Percentiles rank a stretch among this genome's conserved stretches.
These are phyloP conservation scores for Fusarium pilosicola DNA, from an alignment of 2,329 filamentous ascomycete species.

Conservation along the genomic window DNA sequence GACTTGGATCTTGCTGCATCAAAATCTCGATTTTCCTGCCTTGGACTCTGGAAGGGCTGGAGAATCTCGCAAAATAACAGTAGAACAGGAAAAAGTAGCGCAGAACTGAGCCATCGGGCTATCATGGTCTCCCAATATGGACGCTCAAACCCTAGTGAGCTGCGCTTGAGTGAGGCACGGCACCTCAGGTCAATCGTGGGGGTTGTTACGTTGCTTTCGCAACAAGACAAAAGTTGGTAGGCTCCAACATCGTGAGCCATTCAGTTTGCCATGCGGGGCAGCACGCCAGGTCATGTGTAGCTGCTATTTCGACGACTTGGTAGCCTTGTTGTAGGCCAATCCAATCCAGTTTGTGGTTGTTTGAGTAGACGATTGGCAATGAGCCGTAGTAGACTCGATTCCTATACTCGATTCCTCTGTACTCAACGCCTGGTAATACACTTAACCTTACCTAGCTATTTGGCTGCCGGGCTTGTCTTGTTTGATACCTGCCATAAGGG, in stretches of 20 bases:
- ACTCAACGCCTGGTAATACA: neutral
- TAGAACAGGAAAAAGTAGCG: slow-evolving; percentile 1
- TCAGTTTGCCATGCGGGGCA: slow-evolving; percentile 37
- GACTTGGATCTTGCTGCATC: slow-evolving; percentile 37
- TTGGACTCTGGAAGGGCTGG: slow-evolving; percentile 9
- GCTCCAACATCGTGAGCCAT: slow-evolving; percentile 14
- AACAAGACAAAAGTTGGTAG: neutral
- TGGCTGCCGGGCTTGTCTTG: neutral
- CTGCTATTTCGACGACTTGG: slow-evolving; percentile 23
- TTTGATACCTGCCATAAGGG: slow-evolving; percentile 5
- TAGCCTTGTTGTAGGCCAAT: slow-evolving; percentile 15
- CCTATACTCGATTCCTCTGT: slow-evolving; percentile 16
- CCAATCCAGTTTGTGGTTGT: slow-evolving; percentile 36
- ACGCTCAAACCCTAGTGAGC: slow-evolving; percentile 9
- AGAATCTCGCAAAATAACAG: slow-evolving; percentile 10
- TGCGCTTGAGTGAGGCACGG: slow-evolving; percentile 26
- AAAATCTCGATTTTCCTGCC: slow-evolving; percentile 40
- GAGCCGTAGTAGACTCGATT: neutral
- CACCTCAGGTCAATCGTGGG: slow-evolving; percentile 19
- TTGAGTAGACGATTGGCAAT: slow-evolving; percentile 28
- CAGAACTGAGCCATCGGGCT: neutral
- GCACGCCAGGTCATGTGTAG: slow-evolving; percentile 28
- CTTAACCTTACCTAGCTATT: neutral
- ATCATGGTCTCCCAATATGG: slow-evolving; percentile 3
- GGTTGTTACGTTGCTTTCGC: slow-evolving; percentile 11